Conservation (phyloP, 257 asterid genomes). For the Mentha longifolia region DNA sequence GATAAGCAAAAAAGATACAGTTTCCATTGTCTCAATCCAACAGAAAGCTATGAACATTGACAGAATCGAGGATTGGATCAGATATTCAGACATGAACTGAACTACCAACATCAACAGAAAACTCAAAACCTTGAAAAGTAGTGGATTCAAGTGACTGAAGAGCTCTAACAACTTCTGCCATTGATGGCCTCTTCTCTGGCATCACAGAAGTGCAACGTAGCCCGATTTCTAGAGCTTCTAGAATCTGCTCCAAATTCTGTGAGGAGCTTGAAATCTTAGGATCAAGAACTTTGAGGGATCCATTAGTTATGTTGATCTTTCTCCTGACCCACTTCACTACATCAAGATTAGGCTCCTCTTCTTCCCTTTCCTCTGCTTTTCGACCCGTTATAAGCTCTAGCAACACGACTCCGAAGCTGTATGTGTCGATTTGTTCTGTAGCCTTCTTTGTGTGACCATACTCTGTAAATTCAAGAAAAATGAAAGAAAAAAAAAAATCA, state of each 20-base stretch:
- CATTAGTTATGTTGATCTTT: constrained; percentile 73
- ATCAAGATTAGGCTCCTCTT: constrained; percentile 47
- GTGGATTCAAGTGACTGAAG: constrained; percentile 54
- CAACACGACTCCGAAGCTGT: constrained; percentile 75
- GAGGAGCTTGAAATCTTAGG: constrained; percentile 52
- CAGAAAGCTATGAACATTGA: constrained; percentile 15
- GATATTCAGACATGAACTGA: constrained; percentile 49
- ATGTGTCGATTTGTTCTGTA: constrained; percentile 65
- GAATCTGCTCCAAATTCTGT: constrained; percentile 51
- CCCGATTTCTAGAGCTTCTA: constrained; percentile 68
- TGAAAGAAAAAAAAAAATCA: neutral
- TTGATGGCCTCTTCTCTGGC: constrained; percentile 81
- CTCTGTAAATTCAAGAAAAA: constrained; percentile 45
- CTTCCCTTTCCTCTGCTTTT: constrained; percentile 48
- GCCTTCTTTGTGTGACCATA: constrained; percentile 68
- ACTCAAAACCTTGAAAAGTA: constrained; percentile 37
- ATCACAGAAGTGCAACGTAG: constrained; percentile 61
- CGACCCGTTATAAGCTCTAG: constrained; percentile 80
- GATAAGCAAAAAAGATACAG: constrained; percentile 4
- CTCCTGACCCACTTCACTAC: constrained; percentile 87
- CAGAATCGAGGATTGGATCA: constrained; percentile 33
- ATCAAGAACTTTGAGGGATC: constrained; percentile 65
- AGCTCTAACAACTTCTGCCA: constrained; percentile 58
- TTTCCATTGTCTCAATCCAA: neutral
- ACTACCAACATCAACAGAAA: constrained; percentile 37